These are phyloP conservation scores for Niebla homalea DNA, from an alignment of 495 filamentous ascomycete genomes.

Conservation along the genomic window DNA sequence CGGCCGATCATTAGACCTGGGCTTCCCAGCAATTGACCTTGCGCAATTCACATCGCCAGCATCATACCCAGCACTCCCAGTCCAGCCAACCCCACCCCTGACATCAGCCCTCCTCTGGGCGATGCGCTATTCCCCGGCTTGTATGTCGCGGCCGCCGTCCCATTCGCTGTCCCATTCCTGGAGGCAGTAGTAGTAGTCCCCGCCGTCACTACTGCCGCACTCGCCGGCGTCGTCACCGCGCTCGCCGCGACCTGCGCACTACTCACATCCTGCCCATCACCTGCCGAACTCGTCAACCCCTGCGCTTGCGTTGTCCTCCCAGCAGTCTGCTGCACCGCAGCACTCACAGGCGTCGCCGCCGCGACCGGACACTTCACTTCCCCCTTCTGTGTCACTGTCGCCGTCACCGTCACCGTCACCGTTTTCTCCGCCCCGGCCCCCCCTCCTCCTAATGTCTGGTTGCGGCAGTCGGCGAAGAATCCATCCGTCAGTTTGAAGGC, in stretches of 20 bases:
- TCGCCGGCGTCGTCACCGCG: neutral
- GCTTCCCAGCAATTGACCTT: too few species aligned
- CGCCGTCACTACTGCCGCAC: neutral
- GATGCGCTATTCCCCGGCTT: neutral
- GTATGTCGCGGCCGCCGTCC: neutral
- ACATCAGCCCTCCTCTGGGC: too few species aligned
- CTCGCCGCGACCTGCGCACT: neutral
- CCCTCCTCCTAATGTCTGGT: neutral
- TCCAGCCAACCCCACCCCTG: too few species aligned
- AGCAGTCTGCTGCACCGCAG: neutral
- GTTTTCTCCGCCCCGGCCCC: neutral
- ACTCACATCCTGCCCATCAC: neutral
- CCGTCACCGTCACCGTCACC: neutral
- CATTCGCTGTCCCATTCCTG: neutral
- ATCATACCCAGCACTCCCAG: too few species aligned
- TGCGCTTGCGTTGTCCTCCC: neutral
- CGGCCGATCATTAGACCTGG: too few species aligned
- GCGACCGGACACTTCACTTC: neutral
- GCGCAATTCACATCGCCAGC: too few species aligned
- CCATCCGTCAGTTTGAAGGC: neutral
- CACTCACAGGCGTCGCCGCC: neutral
- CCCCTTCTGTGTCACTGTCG: neutral
- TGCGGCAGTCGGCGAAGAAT: neutral
- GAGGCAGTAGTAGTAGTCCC: neutral
- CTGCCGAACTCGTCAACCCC: neutral